Evolutionary conservation across 2,329 filamentous ascomycete genomes (phyloP), one percentile per base, ranked within the genome.

Genomic region (Colletotrichum chrysophilum): DNA sequence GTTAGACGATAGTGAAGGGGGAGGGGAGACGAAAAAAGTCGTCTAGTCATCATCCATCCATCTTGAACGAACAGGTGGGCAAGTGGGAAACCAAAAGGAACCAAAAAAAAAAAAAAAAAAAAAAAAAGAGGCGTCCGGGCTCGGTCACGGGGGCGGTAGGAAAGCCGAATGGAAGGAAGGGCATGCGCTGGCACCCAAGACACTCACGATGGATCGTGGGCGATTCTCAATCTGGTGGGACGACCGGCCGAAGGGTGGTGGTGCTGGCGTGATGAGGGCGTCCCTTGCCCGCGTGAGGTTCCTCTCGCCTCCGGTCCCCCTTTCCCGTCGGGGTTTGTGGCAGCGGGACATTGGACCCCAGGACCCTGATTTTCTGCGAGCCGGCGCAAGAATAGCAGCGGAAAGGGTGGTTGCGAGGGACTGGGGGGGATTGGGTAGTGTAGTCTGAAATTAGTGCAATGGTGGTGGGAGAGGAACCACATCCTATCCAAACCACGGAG

Each of bases 281-380:
- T 48, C 43, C 43, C 43, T 48, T 48, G 43, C 43, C 43, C 43
- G 43, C 43, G 43, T 48, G 43, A 48, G n/a, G 43, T 48, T 48
- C 43, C 43, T 48, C 43, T 48, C 43, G n/a, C 43, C 43, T 48
- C 43, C 43, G 18, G 43, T 21, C 43, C 43, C 61, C 32, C 21
- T 34, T 60, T 60, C 58, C 58, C 28, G 58, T 61, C 30, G 58
- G 30, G 30, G 58, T 10, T 66, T 36, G 36, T 65, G 56, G 34
- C 36, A 70, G n/a, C 56, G 56, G 36, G 36, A 70, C n/a, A 24
- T 8, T 16, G 61, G 34, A 43, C 67, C 67, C 56, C 28, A 62
- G 67, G 67, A 70, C 67, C 67, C 67, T 70, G 67, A 70, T 70
- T 70, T 70, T 70, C 56, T 48, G 34, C 55, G 24, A 48, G 18